Conservation (phyloP, 2,329 filamentous ascomycete genomes). For the Fonsecaea pedrosoi region DNA sequence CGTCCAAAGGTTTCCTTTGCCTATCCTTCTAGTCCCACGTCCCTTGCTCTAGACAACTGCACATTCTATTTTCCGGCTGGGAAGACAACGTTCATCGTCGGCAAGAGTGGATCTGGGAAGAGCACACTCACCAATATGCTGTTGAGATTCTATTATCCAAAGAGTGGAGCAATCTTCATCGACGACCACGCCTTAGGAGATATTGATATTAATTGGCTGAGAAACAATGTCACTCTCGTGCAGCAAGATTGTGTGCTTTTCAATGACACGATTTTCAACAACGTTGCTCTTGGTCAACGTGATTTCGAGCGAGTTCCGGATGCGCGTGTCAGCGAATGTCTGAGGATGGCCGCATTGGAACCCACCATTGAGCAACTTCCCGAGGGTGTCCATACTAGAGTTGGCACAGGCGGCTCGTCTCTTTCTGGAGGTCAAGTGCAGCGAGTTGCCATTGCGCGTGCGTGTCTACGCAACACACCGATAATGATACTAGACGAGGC, state of each 20-base stretch:
- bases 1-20: constrained; percentile 73
- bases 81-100: constrained; percentile 79
- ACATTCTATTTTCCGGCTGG: constrained; percentile 75
- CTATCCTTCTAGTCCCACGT: constrained; percentile 74
- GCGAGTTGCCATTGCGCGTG: constrained; percentile 78
- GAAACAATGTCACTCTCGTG: constrained; percentile 77
- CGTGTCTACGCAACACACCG: constrained; percentile 75
- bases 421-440: constrained; percentile 88
- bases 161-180: constrained; percentile 69
- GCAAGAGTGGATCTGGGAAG: constrained; percentile 88
- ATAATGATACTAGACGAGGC: constrained; percentile 88
- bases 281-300: constrained; percentile 74
- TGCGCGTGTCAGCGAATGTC: constrained; percentile 67
- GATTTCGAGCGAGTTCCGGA: constrained; percentile 57
- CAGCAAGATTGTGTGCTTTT: constrained; percentile 85
- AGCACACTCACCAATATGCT: constrained; percentile 85
- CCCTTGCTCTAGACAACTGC: constrained; percentile 65
- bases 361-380: constrained; percentile 71
- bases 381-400: constrained; percentile 71
- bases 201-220: constrained; percentile 74
- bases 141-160: constrained; percentile 75
- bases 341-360: constrained; percentile 71
- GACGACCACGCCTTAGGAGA: constrained; percentile 68
- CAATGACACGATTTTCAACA: constrained; percentile 77
- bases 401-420: constrained; percentile 72